Evolutionary conservation across 2,329 filamentous ascomycete genomes (phyloP).

Genomic region (Botryotinia globosa): DNA sequence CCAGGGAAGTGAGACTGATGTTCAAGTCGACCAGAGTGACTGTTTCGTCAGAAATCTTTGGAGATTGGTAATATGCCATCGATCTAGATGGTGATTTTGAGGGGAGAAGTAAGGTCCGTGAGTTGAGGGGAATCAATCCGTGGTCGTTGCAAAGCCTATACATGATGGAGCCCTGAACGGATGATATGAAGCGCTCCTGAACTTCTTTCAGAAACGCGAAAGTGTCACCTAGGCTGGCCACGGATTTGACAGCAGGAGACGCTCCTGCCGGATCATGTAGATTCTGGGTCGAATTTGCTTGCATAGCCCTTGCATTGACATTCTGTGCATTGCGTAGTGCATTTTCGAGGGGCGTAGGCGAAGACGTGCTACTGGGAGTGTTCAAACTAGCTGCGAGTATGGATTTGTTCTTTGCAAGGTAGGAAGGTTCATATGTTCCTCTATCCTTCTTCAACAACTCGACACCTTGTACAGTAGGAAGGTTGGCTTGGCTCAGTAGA

Average conservation of each 20-base stretch:
- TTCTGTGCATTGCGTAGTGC: slow-evolving; percentile 31
- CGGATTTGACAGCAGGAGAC: slow-evolving; percentile 31
- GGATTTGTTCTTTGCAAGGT: slow-evolving; percentile 30
- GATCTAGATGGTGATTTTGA: slow-evolving; percentile 9
- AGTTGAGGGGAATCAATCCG: slow-evolving; percentile 38
- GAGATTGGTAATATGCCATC: slow-evolving; percentile 9
- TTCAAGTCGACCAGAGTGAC: slow-evolving; percentile 37
- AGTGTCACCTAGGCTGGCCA: slow-evolving; percentile 22
- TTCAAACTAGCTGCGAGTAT: slow-evolving; percentile 25
- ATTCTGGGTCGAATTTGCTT: slow-evolving; percentile 28
- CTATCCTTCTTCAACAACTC: slow-evolving; percentile 30
- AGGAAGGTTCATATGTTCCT: slow-evolving; percentile 36
- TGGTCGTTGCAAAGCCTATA: slow-evolving; percentile 38
- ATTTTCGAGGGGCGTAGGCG: slow-evolving; percentile 35
- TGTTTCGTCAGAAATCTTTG: slow-evolving; percentile 12
- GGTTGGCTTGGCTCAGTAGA: slow-evolving; percentile 16
- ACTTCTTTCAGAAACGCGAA: slow-evolving; percentile 32
- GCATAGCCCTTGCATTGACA: slow-evolving; percentile 32
- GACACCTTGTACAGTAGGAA: slow-evolving; percentile 28
- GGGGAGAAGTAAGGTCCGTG: slow-evolving; percentile 36
- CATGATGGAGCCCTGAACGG: slow-evolving; percentile 37
- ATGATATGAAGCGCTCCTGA: slow-evolving; percentile 39
- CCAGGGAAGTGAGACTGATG: slow-evolving; percentile 37
- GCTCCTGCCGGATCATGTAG: slow-evolving; percentile 29
- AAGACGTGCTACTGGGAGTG: slow-evolving; percentile 33